Conservation (phyloP, 208 protist genomes). For the Crithidia bombi region DNA sequence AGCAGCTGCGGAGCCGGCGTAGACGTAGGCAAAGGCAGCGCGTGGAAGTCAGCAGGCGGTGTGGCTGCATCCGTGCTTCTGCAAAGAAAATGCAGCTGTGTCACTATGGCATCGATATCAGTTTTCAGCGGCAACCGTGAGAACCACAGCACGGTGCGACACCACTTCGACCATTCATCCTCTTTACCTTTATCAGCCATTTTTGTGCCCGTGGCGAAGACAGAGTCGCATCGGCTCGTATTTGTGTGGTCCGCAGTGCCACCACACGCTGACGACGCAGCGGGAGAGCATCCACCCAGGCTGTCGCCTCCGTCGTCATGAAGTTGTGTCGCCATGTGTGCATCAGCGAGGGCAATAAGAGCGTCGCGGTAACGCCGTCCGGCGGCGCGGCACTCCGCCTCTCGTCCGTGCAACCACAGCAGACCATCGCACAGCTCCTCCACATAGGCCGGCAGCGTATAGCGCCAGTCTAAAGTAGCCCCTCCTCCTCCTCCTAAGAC, state of each 20-base stretch:
- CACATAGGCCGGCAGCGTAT: conserved; percentile 69
- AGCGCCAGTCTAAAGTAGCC: conserved; percentile 45
- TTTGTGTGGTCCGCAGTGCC: too few relatives aligned
- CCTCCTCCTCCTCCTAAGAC: neutral
- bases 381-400: conserved; percentile 68
- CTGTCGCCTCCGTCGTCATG: too few relatives aligned
- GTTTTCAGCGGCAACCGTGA: conserved; percentile 2
- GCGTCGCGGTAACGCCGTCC: conserved; percentile 48
- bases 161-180: conserved; percentile 20
- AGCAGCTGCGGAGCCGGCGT: conserved; percentile 35
- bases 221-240: neutral
- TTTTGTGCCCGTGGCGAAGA: neutral
- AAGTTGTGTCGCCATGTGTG: neutral
- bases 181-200: neutral
- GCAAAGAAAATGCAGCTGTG: neutral
- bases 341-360: conserved; percentile 31
- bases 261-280: too few relatives aligned
- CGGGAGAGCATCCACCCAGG: too few relatives aligned
- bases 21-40: too few relatives aligned
- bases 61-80: too few relatives aligned
- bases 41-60: too few relatives aligned
- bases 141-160: conserved; percentile 32
- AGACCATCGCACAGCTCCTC: conserved; percentile 64
- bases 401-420: conserved; percentile 71
- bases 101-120: conserved; percentile 23